Conservation (phyloP, 352 stramenopile genomes). For the Pythium rhizo-oryzae region DNA sequence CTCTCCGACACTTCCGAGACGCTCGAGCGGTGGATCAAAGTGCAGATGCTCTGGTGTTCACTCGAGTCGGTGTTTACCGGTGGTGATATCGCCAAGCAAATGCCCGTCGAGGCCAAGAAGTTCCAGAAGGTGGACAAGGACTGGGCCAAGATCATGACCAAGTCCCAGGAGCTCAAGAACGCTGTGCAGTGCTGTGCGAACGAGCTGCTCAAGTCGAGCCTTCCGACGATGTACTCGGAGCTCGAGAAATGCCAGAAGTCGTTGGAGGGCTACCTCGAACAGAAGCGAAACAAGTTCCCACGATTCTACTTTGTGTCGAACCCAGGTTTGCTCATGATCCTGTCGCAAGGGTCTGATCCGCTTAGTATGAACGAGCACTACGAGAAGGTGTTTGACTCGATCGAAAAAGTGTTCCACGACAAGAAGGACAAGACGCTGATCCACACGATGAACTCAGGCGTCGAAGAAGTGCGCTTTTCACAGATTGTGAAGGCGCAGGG, state of each 20-base stretch:
- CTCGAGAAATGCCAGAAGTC: slow-evolving; percentile 99
- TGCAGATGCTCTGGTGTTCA: slow-evolving; percentile 98
- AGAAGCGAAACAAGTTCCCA: slow-evolving; percentile 99
- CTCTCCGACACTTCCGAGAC: slow-evolving; percentile 97
- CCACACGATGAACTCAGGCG: slow-evolving; percentile 92
- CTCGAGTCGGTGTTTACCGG: slow-evolving; percentile 98
- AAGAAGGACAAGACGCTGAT: slow-evolving; percentile 98
- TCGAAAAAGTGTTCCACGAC: slow-evolving; percentile 97
- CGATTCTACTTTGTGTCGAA: slow-evolving; percentile 99
- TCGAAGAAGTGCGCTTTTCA: slow-evolving; percentile 95
- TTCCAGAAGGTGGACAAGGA: slow-evolving; percentile 98
- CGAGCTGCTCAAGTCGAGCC: slow-evolving; percentile 95
- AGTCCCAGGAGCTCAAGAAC: slow-evolving; percentile 90
- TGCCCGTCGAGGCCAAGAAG: slow-evolving; percentile 98
- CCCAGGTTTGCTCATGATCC: slow-evolving; percentile 96
- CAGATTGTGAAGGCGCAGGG: slow-evolving; percentile 95
- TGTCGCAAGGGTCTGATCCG: slow-evolving; percentile 97
- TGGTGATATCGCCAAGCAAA: slow-evolving; percentile 98
- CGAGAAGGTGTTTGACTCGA: slow-evolving; percentile 99
- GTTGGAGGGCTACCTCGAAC: slow-evolving; percentile 97
- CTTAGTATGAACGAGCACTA: slow-evolving; percentile 99
- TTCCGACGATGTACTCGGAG: slow-evolving; percentile 98
- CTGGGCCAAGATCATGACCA: slow-evolving; percentile 98
- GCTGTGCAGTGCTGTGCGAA: slow-evolving; percentile 95
- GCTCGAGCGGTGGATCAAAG: slow-evolving; percentile 97